Conservation (phyloP, 306 rosid species). For the Sphenostylis stenocarpa region DNA sequence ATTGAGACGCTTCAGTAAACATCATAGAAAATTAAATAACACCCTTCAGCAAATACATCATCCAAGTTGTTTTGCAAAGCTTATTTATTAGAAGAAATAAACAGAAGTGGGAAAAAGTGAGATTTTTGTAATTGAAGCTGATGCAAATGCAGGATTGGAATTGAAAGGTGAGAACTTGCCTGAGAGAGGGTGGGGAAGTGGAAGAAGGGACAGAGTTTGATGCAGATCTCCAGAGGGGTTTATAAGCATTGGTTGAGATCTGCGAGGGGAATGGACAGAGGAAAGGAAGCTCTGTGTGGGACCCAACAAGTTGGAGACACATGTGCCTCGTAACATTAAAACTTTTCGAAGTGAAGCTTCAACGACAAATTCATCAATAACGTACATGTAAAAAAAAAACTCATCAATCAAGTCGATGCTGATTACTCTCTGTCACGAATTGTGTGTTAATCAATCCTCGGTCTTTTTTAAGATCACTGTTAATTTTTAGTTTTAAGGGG, state of each 20-base stretch:
- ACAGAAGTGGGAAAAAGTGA: neutral
- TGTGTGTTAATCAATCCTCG: neutral
- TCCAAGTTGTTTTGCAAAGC: conserved; percentile 11
- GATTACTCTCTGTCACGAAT: neutral
- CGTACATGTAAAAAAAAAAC: too few species aligned
- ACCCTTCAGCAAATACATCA: conserved; percentile 5
- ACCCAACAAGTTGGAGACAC: conserved; percentile 23
- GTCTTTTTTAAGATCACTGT: neutral
- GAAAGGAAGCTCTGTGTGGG: conserved; percentile 29
- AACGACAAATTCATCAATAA: neutral
- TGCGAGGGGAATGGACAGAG: conserved; percentile 11
- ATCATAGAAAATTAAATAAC: neutral
- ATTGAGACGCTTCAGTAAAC: neutral
- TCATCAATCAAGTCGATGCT: neutral
- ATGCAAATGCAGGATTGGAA: conserved; percentile 8
- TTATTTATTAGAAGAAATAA: neutral
- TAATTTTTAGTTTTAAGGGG: neutral
- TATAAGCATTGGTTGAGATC: conserved; percentile 33
- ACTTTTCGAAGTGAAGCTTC: neutral
- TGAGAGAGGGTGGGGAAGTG: neutral
- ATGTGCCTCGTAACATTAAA: conserved; percentile 21
- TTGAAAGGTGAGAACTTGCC: conserved; percentile 22
- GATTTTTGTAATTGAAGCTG: neutral
- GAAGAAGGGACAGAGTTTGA: neutral
- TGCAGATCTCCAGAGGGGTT: conserved; percentile 29